A percentile compares a stretch with the other conserved stretches of the same genome.
phyloP scores from a whole-genome alignment of 306 rosid genomes.

The Parietaria judaica region DNA sequence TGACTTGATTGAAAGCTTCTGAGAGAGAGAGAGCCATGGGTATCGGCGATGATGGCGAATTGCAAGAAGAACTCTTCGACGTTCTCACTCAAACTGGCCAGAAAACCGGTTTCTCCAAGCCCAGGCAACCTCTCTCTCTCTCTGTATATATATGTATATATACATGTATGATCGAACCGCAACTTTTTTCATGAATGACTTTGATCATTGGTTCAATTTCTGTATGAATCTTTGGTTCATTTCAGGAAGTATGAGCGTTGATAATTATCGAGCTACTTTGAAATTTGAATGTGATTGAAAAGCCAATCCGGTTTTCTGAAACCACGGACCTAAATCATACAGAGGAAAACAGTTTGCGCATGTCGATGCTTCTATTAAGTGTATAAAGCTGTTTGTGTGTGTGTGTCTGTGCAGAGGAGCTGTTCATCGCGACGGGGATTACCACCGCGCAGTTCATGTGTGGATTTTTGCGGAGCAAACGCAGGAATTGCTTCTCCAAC shows the following conservation, averaged over 20 bases:
- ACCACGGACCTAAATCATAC: too few relatives aligned
- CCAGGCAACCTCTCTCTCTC: constrained; percentile 33
- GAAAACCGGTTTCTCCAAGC: constrained; percentile 63
- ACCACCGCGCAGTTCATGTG: constrained; percentile 89
- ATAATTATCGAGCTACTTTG: background rate
- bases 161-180: too few relatives aligned
- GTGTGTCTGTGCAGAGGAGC: constrained; percentile 33
- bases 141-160: background rate
- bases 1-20: background rate
- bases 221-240: background rate
- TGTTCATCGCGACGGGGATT: constrained; percentile 91
- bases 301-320: too few relatives aligned
- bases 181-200: background rate
- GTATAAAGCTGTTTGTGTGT: background rate
- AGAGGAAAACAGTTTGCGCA: too few relatives aligned
- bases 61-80: constrained; percentile 50
- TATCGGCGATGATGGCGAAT: constrained; percentile 15
- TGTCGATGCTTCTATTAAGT: too few relatives aligned
- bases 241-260: background rate
- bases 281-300: background rate
- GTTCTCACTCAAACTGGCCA: constrained; percentile 59
- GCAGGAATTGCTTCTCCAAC: constrained; percentile 69
- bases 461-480: constrained; percentile 84
- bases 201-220: background rate
- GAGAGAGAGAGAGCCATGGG: constrained; percentile 20